Evolutionary conservation across 345 rosid genomes (phyloP).

Genomic region (Psidium friedrichsthalianum): DNA sequence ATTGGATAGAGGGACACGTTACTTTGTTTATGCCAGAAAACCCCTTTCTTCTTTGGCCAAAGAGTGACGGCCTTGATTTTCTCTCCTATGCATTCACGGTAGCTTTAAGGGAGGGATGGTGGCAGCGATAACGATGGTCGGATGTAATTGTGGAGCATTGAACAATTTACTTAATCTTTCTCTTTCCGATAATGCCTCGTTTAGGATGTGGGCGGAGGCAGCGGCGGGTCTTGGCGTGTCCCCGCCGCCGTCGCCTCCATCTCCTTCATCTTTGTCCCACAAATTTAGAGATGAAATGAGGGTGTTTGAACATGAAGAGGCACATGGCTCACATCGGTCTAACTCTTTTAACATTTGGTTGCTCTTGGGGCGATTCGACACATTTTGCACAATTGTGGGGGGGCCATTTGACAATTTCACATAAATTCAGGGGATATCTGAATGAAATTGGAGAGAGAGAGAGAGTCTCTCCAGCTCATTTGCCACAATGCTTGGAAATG

Average conservation of each 20-base stretch:
- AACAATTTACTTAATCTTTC: neutral
- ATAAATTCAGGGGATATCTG: neutral
- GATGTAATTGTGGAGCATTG: neutral
- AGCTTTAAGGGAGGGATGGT: neutral
- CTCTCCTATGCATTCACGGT: neutral
- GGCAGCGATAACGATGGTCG: neutral
- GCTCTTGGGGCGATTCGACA: neutral
- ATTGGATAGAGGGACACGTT: neutral
- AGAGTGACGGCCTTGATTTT: neutral
- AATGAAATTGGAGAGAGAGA: neutral
- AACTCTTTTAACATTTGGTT: neutral
- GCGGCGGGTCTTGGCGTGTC: neutral
- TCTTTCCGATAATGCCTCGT: neutral
- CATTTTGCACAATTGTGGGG: neutral
- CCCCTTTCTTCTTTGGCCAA: neutral
- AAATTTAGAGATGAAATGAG: neutral
- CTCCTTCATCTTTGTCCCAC: neutral
- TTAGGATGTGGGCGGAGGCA: accelerated
- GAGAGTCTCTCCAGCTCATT: neutral
- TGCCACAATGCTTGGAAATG: neutral
- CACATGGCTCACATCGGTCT: neutral
- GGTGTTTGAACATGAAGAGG: neutral
- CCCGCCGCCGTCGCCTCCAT: neutral
- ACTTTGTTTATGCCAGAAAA: neutral
- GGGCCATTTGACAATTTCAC: neutral